Evolutionary conservation across 352 stramenopile species (phyloP), one percentile per base, ranked within the genome.

Genomic region (Globisporangium cystogenes): DNA sequence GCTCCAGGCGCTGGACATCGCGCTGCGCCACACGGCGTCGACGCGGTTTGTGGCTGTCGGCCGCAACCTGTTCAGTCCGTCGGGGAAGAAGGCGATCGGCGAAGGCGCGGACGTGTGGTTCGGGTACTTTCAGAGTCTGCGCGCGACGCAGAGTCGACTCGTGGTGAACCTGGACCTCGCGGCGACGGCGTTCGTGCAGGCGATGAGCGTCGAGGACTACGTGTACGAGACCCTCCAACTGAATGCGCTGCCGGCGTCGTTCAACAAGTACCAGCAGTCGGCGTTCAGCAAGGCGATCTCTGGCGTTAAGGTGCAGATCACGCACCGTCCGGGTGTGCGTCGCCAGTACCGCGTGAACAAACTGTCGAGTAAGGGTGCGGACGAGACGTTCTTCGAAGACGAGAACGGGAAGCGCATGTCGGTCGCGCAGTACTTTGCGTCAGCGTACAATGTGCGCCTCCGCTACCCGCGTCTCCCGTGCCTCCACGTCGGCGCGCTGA

Each of bases 101-200:
- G 77, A 87, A 66, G 81, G 81, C 10, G 67, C 74, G 0, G 74
- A 87, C 24, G 53, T 82, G 12, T 91, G 81, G 77, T 83, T 74
- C 27, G 81, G 81, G 8, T 89, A 89, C 57, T 87, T 85, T 50
- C 81, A 91, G 60, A 87, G 73, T 42, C 57, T 91, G 11, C 67
- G 81, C 4, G 62, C 78, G 10, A 89, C 77, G 7, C 81, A 91
- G 55, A 86, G 68, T 49, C 54, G 64, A 8, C 65, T 91, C 0
- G 74, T 87, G 37, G 53, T 89, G 33, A 91, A 91, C 51, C 37
- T 91, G 47, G 81, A 91, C 48, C 60, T 89, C 60, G 70, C 81
- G 0, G 76, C 81, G 8, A 91, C 81, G 2, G 81, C 74, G 0
- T 91, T 91, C 53, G 77, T 89, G 14, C 55, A 76, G 47, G 66